Base-by-base conservation (phyloP, 331 rosid genomes). In the Pyrus hybrid region DNA sequence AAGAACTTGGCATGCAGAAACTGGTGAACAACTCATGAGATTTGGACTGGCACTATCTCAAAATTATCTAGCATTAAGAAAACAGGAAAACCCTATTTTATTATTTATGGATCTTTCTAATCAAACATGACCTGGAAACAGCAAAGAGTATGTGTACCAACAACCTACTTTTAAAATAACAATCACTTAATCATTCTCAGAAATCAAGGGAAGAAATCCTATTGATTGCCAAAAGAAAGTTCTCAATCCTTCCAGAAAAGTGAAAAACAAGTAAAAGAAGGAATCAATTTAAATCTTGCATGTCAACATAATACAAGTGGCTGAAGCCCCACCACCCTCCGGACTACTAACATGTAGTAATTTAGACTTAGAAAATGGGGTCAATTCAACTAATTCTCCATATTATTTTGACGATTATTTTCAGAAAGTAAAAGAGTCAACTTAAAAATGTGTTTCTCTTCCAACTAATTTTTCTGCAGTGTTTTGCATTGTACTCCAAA, bases 401-500 rank as follows among this genome's bases (percentile, higher is more conserved):
- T 4, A 57, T 11, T 1, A 26, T 37, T 25, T 29, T 29, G 28
- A 51, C 14, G 11, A 62, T 70, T 28, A 18, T 65, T 12, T 18
- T 65, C 49, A 32, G 16, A 35, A 70, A 17, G 25, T 2, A 12
- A 65, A 75, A 9, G 1, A 66, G 28, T 23, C 47, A 64, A 25
- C 20, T 30, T 51, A 17, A 17, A 26, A 70, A 10, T 47, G 53
- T 62, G 20, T 37, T 21, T 29, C 65, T 30, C 26, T 68, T 65
- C 32, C 10, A 63, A 74, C 78, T 73, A 68, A 91, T 93, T 87
- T 76, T 86, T 21, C 72, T 70, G 73, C 97, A 89, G 20, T 87
- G 89, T 76, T 67, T 92, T 57, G 81, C 97, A 80, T 58, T 78
- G 83, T 95, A 98, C 79, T 89, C 98, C 56, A 90, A 79, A 81